phyloP scores from a whole-genome alignment of 148 eudicot genomes.

The Silene conica region DNA sequence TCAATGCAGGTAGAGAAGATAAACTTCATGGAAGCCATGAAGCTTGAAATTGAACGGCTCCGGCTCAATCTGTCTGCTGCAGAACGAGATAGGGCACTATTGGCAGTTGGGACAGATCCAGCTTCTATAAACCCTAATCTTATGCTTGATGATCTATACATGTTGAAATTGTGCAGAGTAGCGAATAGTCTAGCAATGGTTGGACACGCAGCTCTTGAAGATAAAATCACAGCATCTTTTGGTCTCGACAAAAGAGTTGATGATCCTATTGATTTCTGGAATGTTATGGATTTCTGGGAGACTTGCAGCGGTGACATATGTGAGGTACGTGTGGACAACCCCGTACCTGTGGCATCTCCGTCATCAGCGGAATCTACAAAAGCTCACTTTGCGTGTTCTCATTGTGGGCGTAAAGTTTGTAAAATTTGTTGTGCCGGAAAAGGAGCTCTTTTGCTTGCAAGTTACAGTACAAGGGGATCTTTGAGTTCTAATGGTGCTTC shows the following conservation, averaged over 20 bases:
- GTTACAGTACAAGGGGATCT: constrained; percentile 42
- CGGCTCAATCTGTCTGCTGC: constrained; percentile 80
- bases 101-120: constrained; percentile 82
- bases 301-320: constrained; percentile 67
- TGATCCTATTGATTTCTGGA: constrained; percentile 78
- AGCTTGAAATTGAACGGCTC: constrained; percentile 86
- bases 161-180: constrained; percentile 60
- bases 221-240: constrained; percentile 61
- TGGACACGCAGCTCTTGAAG: constrained; percentile 84
- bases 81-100: constrained; percentile 83
- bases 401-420: constrained; percentile 77
- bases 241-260: constrained; percentile 58
- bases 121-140: constrained; percentile 87
- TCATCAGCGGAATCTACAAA: constrained; percentile 36
- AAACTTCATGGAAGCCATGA: constrained; percentile 79
- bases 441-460: constrained; percentile 75
- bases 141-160: constrained; percentile 70
- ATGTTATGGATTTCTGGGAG: constrained; percentile 61
- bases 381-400: constrained; percentile 50
- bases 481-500: constrained; percentile 42
- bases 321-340: constrained; percentile 65
- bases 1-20: constrained; percentile 56
- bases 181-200: constrained; percentile 70
- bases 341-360: constrained; percentile 25
- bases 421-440: constrained; percentile 85